Base-by-base conservation (phyloP, 208 protist species). In the Trypanosoma avium region DNA sequence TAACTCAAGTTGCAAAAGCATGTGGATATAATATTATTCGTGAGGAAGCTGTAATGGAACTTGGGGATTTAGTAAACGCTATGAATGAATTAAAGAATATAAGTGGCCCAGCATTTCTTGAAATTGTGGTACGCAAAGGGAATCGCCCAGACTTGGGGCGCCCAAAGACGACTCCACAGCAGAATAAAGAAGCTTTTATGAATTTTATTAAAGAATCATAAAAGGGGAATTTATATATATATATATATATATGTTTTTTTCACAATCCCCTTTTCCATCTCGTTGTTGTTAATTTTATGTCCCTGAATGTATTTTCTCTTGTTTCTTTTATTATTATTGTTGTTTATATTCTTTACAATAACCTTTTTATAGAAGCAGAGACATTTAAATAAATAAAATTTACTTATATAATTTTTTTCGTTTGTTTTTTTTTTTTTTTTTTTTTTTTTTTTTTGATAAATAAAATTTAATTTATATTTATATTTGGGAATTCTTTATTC, bases 1-100 rank as follows among this genome's bases (percentile, higher is more conserved):
- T 97, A n/a, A 86, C 79, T 1, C 71, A 58, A n/a, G 65, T 97
- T 24, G 89, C 87, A n/a, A 81, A 80, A 56, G 81, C 86, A n/a
- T 86, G 75, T 57, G 92, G 89, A 8, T 97, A 93, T 63, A 81
- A 38, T 17, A 49, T 61, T 9, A 62, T 90, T 48, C 73, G 73
- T 10, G 67, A 84, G 17, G 77, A 79, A 43, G 70, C 84, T 0
- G 92, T 92, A 26, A 62, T 81, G 9, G 84, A 90, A 7, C 36
- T 81, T 6, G 86, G 84, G 13, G 87, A 93, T 12, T 63, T 94
- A 10, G 71, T 81, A 0, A 43, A 68, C 19, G 79, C 84, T 12
- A n/a, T 95, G 9, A 42, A 40, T 3, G 79, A 87, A 43, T 70
- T 97, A 24, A 61, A 75, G 27, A 56, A 73, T 43, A 67, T 76